Base-by-base conservation (phyloP, 1,139 yeast species). In the Blastobotrys ciferrii region DNA sequence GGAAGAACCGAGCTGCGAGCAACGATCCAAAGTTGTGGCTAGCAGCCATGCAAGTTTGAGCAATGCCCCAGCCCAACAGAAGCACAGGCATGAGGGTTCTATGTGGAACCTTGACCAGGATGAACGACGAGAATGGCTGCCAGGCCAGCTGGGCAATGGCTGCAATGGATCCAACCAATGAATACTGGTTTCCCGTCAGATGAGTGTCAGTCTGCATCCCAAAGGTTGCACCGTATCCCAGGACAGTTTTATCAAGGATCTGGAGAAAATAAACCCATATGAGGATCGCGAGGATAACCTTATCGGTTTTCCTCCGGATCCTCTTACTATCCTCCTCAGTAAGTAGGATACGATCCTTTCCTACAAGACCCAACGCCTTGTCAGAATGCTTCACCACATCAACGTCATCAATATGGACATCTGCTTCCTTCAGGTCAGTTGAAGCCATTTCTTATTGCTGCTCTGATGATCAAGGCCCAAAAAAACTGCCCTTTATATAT, bases 11-110 rank as follows among this genome's bases (percentile, higher is more conserved):
- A 5, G 28, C 28, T 23, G 28, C 28, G 9, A 23, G 9, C 28
- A 23, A 23, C 9, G 28, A 23, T 23, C 28, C 28, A 23, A 23
- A 23, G 28, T 62, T 51, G 82, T 73, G 4, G 76, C 79, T 17
- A 77, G 72, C 44, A 81, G 69, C 13, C 77, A 80, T 17, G 78
- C 78, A 55, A 73, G 81, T 56, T 66, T 78, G 42, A 68, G 28
- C 28, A 23, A 23, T 23, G 9, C 28, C 28, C 28, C 28, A 23
- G 9, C 28, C 28, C 28, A 23, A 9, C 5, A 23, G 28, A 5
- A 23, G 28, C 28, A 23, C 28, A 9, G 28, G 28, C 28, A 23
- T 23, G 28, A 23, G 28, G 28, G 9, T 23, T 9, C 28, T 23
- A 9, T 23, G 28, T 6, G 28, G 28, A 23, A 23, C 28, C 9